phyloP scores from a whole-genome alignment of 352 stramenopile genomes.

The Phytophthora litchii region DNA sequence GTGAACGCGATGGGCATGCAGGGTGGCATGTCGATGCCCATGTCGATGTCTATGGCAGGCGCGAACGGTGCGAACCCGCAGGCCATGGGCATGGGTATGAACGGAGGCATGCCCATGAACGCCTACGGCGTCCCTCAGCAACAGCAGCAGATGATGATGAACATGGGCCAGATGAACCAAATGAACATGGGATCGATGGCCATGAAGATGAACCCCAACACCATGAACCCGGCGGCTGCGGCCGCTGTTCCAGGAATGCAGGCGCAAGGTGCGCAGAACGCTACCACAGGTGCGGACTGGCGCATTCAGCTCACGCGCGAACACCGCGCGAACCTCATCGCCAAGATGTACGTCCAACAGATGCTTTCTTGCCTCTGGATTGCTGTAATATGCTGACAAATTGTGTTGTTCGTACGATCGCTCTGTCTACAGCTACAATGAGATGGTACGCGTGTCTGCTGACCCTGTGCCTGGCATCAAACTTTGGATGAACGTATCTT shows the following conservation, averaged over 20 bases:
- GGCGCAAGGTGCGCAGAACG: slow-evolving; percentile 23
- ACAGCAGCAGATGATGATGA: slow-evolving; percentile 67
- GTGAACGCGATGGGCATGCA: slow-evolving; percentile 75
- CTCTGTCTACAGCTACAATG: slow-evolving; percentile 66
- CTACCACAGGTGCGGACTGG: slow-evolving; percentile 59
- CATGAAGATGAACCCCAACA: slow-evolving; percentile 56
- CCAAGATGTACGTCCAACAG: slow-evolving; percentile 70
- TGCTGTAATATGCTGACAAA: slow-evolving; percentile 10
- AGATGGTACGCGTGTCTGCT: slow-evolving; percentile 84
- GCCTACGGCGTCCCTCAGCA: slow-evolving; percentile 49
- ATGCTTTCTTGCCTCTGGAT: slow-evolving; percentile 4
- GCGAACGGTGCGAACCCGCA: slow-evolving; percentile 36
- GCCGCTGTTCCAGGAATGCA: slow-evolving; percentile 27
- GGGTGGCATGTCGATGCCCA: slow-evolving; percentile 67
- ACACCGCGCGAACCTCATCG: slow-evolving; percentile 84
- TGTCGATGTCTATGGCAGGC: slow-evolving; percentile 64
- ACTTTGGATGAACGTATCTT: slow-evolving; percentile 89
- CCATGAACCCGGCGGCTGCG: slow-evolving; percentile 48
- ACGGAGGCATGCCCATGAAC: slow-evolving; percentile 44
- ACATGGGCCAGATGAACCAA: slow-evolving; percentile 57
- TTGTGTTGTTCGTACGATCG: slow-evolving; percentile 13
- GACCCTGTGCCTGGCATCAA: slow-evolving; percentile 81
- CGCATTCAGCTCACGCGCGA: slow-evolving; percentile 83
- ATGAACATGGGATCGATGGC: slow-evolving; percentile 65
- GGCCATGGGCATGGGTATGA: slow-evolving; percentile 65